Evolutionary conservation across 139 green algal genomes (phyloP).

Genomic region (Zygnema cylindricum): DNA sequence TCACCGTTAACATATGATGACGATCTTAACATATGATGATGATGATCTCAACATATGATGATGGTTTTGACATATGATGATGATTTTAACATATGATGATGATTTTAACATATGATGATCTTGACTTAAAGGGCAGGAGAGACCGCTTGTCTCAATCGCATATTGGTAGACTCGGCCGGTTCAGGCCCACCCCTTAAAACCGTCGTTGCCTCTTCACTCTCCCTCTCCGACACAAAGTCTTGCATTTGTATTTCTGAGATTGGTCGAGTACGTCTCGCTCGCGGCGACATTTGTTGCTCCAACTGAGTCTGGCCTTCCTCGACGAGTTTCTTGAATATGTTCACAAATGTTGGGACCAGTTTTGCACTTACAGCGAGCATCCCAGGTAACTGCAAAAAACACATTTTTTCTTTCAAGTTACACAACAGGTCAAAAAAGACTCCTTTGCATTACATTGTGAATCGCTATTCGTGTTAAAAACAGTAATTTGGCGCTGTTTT

Average conservation of each 20-base stretch:
- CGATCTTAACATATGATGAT: no score
- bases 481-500: neutral
- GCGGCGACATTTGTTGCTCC: neutral
- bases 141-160: neutral
- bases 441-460: neutral
- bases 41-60: no score
- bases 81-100: no score
- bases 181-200: neutral
- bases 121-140: neutral
- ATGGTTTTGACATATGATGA: no score
- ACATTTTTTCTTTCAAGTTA: neutral
- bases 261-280: neutral
- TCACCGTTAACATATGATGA: no score
- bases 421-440: neutral
- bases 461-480: neutral
- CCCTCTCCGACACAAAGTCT: neutral
- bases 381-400: slow-evolving; percentile 36
- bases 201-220: neutral
- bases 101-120: no score
- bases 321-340: slow-evolving; percentile 33
- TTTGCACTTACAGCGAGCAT: slow-evolving; percentile 41
- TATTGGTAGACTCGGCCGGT: neutral
- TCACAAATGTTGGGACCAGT: slow-evolving; percentile 34
- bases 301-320: slow-evolving; percentile 37
- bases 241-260: neutral